A percentile compares a stretch with the other conserved stretches of the same genome.
These are phyloP conservation scores for Skeletonema potamos DNA, from an alignment of 108 stramenopile species.

Conservation along the genomic window DNA sequence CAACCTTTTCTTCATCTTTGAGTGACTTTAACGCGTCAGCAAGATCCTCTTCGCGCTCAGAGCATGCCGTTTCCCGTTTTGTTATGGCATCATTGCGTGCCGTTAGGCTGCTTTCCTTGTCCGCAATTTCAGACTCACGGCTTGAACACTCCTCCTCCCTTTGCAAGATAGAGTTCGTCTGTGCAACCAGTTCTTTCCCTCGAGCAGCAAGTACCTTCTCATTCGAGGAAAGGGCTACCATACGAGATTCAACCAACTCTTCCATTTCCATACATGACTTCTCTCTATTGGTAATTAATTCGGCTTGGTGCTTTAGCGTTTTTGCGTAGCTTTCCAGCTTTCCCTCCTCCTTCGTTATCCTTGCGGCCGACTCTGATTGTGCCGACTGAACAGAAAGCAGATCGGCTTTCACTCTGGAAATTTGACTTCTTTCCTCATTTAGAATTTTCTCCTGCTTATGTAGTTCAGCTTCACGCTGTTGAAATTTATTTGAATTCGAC, in stretches of 20 bases:
- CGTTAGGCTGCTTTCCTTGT: not conserved
- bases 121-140: not conserved
- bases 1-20: not conserved
- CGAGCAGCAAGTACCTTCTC: not conserved
- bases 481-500: not conserved
- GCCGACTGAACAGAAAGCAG: not conserved
- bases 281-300: not conserved
- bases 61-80: slow-evolving; percentile 18
- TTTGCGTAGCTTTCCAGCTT: not conserved
- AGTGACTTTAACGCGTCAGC: not conserved
- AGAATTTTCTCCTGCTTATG: not conserved
- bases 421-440: not conserved
- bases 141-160: not conserved
- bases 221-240: slow-evolving; percentile 13
- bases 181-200: not conserved
- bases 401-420: not conserved
- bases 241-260: slow-evolving; percentile 14
- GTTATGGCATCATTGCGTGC: not conserved
- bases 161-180: not conserved
- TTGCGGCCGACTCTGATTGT: not conserved
- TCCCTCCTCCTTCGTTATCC: not conserved
- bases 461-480: not conserved
- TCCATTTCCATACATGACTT: slow-evolving; percentile 32
- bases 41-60: slow-evolving; percentile 8
- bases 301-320: not conserved